These are phyloP conservation scores for Pythium rishiriense DNA, from an alignment of 352 stramenopile genomes.

Conservation along the genomic window DNA sequence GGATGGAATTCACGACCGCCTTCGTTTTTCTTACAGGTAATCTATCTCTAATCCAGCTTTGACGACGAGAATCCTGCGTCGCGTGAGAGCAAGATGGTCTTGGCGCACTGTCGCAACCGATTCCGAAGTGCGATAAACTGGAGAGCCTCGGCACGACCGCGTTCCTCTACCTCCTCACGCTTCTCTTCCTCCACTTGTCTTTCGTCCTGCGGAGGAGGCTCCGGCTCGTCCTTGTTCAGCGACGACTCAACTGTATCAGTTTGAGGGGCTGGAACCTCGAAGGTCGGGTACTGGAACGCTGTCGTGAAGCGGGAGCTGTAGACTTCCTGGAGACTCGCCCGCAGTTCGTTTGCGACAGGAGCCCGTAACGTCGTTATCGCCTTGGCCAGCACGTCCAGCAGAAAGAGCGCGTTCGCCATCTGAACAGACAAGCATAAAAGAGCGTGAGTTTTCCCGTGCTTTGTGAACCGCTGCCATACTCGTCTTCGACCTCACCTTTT, in stretches of 20 bases:
- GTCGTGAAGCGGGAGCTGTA: constrained; percentile 20
- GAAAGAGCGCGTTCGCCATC: constrained; percentile 25
- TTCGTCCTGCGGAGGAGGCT: constrained; percentile 4
- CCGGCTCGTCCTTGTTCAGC: constrained; percentile 19
- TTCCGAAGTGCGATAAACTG: constrained; percentile 28
- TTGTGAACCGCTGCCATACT: not conserved
- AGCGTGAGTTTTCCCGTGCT: not conserved
- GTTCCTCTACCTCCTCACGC: constrained; percentile 21
- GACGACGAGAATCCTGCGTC: constrained; percentile 12
- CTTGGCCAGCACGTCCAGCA: constrained; percentile 21
- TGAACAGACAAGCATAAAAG: not conserved
- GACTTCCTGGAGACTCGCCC: constrained; percentile 12
- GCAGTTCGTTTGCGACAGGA: constrained; percentile 8
- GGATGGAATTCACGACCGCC: too few species aligned
- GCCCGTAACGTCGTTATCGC: constrained; percentile 10
- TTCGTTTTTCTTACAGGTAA: too few species aligned
- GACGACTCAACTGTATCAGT: not conserved
- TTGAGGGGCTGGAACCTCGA: not conserved
- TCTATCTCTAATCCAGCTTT: constrained; percentile 22
- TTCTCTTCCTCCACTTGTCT: constrained; percentile 1
- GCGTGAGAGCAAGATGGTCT: constrained; percentile 20
- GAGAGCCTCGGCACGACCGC: constrained; percentile 20
- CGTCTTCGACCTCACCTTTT: constrained; percentile 11
- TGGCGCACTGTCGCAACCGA: constrained; percentile 23
- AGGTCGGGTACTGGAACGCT: constrained; percentile 24